Percentiles rank a stretch among this genome's conserved stretches.
phyloP scores from a whole-genome alignment of 176 grass and related monocot genomes.

The Tillandsia fasciculata region DNA sequence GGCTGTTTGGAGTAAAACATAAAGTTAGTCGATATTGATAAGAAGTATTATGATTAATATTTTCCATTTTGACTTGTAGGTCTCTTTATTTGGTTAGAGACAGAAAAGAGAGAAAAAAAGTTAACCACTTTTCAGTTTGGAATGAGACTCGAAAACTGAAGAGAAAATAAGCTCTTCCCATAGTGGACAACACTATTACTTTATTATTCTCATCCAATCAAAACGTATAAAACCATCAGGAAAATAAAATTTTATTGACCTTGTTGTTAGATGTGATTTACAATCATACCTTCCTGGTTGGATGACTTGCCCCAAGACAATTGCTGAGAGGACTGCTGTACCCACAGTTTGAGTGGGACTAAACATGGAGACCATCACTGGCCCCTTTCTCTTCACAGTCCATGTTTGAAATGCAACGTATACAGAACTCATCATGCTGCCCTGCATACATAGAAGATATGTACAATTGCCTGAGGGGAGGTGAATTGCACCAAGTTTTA shows the following conservation, averaged over 20 bases:
- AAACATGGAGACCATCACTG: slow-evolving; percentile 66
- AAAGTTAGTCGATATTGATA: neutral
- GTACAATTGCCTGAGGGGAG: neutral
- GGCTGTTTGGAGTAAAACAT: no score
- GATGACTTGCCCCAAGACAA: slow-evolving; percentile 42
- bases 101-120: no score
- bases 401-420: slow-evolving; percentile 61
- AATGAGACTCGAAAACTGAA: no score
- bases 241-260: neutral
- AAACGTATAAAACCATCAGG: neutral
- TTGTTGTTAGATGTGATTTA: neutral
- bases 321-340: slow-evolving; percentile 45
- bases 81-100: no score
- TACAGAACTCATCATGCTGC: slow-evolving; percentile 35
- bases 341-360: slow-evolving; percentile 53
- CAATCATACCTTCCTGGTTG: slow-evolving; percentile 39
- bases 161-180: no score
- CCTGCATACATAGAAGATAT: slow-evolving; percentile 21
- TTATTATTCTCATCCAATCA: neutral
- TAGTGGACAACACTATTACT: no score
- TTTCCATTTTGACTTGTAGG: no score
- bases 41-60: neutral
- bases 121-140: no score
- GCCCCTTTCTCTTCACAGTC: slow-evolving; percentile 65
- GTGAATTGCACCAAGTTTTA: no score